Percentiles rank a stretch among this genome's conserved stretches.
Conservation (phyloP, 176 grass and related monocot genomes). For the Oryza meridionalis region DNA sequence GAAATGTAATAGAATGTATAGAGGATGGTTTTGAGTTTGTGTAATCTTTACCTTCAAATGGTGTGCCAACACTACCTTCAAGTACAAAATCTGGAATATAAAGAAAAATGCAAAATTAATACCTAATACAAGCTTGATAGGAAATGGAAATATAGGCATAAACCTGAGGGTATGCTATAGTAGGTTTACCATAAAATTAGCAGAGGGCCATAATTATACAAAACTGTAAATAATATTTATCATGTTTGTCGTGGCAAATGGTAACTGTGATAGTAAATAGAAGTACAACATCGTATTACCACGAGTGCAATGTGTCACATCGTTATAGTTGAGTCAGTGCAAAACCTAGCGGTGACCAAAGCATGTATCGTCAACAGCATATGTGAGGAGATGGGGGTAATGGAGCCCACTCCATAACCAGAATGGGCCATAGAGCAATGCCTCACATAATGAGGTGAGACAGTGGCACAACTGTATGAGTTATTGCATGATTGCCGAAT, state of each 20-base stretch:
- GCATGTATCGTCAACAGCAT: neutral
- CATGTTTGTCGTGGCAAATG: neutral
- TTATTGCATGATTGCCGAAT: neutral
- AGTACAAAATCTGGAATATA: conserved; percentile 93
- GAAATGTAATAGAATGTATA: neutral
- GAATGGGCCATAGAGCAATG: conserved; percentile 6
- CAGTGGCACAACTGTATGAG: neutral
- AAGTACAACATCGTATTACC: neutral
- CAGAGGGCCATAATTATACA: neutral
- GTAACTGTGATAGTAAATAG: neutral
- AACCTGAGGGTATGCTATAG: neutral
- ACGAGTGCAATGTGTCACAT: neutral
- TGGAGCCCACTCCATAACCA: neutral
- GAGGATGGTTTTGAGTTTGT: neutral
- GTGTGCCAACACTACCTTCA: conserved; percentile 92
- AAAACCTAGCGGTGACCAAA: neutral
- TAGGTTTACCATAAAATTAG: neutral
- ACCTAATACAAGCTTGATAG: conserved; percentile 6
- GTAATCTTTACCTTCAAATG: conserved; percentile 84
- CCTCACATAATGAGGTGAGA: neutral
- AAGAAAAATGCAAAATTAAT: conserved; percentile 9
- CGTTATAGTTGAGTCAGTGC: neutral
- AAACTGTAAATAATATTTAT: neutral
- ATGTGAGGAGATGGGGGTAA: neutral
- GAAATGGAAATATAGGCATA: neutral